Conservation (phyloP, 305 asterid species). For the Solanum hybrid region DNA sequence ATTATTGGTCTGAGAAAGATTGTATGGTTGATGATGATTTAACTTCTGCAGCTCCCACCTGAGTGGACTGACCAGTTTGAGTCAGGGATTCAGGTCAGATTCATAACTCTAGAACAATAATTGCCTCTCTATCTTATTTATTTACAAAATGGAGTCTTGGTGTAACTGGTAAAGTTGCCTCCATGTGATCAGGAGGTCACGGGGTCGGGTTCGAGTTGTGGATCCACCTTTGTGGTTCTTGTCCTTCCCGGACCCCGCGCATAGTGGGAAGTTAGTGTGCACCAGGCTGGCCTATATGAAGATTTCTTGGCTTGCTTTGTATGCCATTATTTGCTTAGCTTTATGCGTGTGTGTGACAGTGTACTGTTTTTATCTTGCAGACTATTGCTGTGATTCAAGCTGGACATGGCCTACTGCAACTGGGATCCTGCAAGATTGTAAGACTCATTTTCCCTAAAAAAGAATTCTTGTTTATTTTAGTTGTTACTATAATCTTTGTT, state of each 20-base stretch:
- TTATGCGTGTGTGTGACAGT: neutral
- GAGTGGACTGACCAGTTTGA: constrained; percentile 99
- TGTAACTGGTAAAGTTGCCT: neutral
- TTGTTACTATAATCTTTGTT: neutral
- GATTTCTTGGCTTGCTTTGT: neutral
- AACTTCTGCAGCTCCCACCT: constrained; percentile 70
- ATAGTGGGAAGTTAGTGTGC: neutral
- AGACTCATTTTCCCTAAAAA: constrained; percentile 20
- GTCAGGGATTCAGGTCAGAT: constrained; percentile 89
- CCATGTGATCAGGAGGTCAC: neutral
- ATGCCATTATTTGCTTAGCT: neutral
- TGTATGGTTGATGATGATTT: constrained; percentile 33
- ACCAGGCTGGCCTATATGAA: neutral
- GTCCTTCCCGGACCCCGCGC: neutral
- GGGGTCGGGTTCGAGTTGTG: neutral
- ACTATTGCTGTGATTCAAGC: constrained; percentile 99
- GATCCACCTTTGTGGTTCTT: neutral
- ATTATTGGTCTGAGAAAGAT: constrained; percentile 29
- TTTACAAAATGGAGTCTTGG: neutral
- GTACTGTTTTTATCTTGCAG: constrained; percentile 29
- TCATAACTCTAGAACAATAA: neutral
- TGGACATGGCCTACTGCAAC: constrained; percentile 94
- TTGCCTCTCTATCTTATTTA: neutral
- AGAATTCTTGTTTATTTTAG: neutral
- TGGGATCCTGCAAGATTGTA: constrained; percentile 97